Evolutionary conservation across 768 basidiomycete genomes (phyloP).

Genomic region (Naganishia antarctica): DNA sequence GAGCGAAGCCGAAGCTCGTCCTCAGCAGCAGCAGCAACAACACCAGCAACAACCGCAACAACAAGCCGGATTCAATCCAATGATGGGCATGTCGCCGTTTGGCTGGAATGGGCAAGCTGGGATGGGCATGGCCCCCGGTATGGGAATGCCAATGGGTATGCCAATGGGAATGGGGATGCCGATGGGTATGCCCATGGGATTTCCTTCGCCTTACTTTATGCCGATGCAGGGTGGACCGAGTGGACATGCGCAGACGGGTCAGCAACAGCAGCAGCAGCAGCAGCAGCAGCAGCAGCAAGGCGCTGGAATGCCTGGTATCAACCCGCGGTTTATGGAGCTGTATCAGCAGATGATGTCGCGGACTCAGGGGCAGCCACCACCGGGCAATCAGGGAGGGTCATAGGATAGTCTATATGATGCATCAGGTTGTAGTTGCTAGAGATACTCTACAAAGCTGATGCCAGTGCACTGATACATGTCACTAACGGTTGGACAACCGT

Average conservation of each 20-base stretch:
- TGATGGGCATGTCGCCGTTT: conserved; percentile 15
- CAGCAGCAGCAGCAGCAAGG: conserved; percentile 1
- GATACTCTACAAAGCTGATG: no score
- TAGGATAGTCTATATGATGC: not conserved
- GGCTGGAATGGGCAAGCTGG: conserved; percentile 4
- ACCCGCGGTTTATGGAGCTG: conserved; percentile 22
- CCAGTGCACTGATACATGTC: no score
- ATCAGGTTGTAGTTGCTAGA: no score
- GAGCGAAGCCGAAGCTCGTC: not conserved
- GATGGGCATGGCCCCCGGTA: conserved; percentile 1
- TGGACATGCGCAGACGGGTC: not conserved
- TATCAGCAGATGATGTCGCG: conserved; percentile 20
- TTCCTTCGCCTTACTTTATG: conserved; percentile 2
- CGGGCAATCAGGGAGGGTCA: not conserved
- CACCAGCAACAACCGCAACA: conserved; percentile 19
- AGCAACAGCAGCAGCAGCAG: conserved; percentile 4
- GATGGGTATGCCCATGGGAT: conserved; percentile 20
- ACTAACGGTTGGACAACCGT: no score
- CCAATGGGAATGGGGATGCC: conserved; percentile 11
- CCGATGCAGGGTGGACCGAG: not conserved
- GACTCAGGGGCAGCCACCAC: conserved; percentile 5
- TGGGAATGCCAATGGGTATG: conserved; percentile 12
- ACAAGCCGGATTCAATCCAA: not conserved
- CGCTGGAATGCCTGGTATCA: conserved; percentile 19
- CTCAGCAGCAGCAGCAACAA: conserved; percentile 14